Evolutionary conservation across 257 asterid genomes (phyloP).

Genomic region (Ilex asprella): DNA sequence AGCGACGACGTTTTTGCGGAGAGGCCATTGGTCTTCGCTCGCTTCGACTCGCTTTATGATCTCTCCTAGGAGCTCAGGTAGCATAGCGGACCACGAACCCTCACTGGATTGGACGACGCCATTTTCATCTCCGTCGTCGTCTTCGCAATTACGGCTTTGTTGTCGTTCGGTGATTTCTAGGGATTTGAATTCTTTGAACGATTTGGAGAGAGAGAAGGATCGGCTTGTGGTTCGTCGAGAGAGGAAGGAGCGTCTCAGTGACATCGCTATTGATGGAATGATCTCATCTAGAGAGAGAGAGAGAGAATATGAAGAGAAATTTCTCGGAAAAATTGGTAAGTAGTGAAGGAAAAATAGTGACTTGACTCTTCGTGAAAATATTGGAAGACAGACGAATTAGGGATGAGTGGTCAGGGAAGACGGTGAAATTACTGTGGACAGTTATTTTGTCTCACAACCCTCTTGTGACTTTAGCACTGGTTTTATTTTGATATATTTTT

Average conservation of each 20-base stretch:
- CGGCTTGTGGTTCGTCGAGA: conserved; percentile 59
- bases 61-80: conserved; percentile 76
- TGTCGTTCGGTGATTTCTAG: conserved; percentile 13
- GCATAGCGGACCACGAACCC: conserved; percentile 60
- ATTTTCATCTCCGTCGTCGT: conserved; percentile 1
- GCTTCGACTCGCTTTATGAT: conserved; percentile 73
- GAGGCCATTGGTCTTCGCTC: conserved; percentile 75
- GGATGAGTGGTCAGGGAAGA: too few species aligned
- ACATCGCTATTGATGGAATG: conserved; percentile 32
- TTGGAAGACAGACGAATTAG: too few species aligned
- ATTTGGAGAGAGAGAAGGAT: conserved; percentile 57
- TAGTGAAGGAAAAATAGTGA: too few species aligned
- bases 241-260: conserved; percentile 58
- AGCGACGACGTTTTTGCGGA: conserved; percentile 72
- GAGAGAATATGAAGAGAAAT: background rate
- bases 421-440: too few species aligned
- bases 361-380: too few species aligned
- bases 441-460: too few species aligned
- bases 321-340: too few species aligned
- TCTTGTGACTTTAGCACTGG: too few species aligned
- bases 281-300: conserved; percentile 15
- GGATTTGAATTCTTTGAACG: conserved; percentile 31
- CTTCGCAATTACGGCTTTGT: conserved; percentile 10
- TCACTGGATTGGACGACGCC: background rate
- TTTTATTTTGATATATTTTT: too few species aligned